Evolutionary conservation across 495 filamentous ascomycete genomes (phyloP).

Genomic region (Elasticomyces elasticus): DNA sequence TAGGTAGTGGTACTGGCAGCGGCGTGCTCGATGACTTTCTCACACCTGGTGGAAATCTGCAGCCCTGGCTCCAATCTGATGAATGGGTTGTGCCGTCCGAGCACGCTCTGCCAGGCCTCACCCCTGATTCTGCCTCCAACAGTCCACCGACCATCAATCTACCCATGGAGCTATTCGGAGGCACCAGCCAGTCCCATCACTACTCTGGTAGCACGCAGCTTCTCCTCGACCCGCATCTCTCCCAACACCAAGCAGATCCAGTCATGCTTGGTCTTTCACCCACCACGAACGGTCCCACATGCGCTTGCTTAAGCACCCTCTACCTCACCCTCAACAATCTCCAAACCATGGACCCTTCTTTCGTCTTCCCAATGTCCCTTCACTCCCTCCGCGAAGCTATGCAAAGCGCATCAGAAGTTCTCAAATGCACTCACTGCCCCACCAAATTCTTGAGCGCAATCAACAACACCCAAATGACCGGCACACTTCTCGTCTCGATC

Average conservation of each 20-base stretch:
- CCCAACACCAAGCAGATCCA: background rate
- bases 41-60: conserved; percentile 6
- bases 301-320: conserved; percentile 31
- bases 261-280: conserved; percentile 7
- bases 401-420: conserved; percentile 21
- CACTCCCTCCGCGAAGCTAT: conserved; percentile 27
- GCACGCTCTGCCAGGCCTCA: conserved; percentile 6
- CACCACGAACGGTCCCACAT: conserved; percentile 7
- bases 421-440: conserved; percentile 29
- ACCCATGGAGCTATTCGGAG: conserved; percentile 5
- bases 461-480: conserved; percentile 27
- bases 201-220: background rate
- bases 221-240: background rate
- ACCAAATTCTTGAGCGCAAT: conserved; percentile 24
- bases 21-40: background rate
- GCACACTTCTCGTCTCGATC: conserved; percentile 24
- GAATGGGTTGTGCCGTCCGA: background rate
- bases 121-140: conserved; percentile 10
- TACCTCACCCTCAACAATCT: conserved; percentile 28
- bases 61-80: conserved; percentile 3
- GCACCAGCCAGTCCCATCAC: background rate
- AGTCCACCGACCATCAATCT: conserved; percentile 12
- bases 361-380: conserved; percentile 28
- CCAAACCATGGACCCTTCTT: conserved; percentile 15
- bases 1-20: background rate